A percentile compares a stretch with the other conserved stretches of the same genome.
phyloP scores from a whole-genome alignment of 106 monocot species.

The Dioscorea dumetorum region DNA sequence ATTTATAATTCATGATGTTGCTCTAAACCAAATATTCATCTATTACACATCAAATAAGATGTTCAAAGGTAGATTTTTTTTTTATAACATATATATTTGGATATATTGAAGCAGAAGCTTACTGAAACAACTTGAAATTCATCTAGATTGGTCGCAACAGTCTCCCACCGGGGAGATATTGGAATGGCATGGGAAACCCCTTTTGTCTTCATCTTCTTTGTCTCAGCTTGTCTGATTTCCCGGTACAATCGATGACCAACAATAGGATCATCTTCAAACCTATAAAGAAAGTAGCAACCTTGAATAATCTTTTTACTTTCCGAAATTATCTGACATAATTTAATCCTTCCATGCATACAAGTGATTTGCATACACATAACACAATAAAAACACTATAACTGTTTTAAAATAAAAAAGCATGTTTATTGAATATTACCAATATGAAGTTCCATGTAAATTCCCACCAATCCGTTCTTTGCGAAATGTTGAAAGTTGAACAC shows the following conservation, averaged over 20 bases:
- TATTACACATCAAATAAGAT: no score
- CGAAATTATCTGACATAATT: no score
- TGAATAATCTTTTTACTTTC: no score
- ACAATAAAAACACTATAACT: no score
- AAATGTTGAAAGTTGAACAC: slow-evolving; percentile 70
- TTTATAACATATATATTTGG: no score
- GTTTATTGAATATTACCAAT: slow-evolving; percentile 41
- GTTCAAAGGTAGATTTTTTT: no score
- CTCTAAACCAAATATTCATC: no score
- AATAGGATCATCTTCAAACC: slow-evolving; percentile 95
- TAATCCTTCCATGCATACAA: no score
- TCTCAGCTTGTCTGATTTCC: slow-evolving; percentile 73
- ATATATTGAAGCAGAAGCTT: slow-evolving; percentile 20
- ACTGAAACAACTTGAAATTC: slow-evolving; percentile 95
- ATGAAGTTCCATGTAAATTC: slow-evolving; percentile 87
- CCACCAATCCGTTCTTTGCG: slow-evolving; percentile 91
- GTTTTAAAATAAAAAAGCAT: no score
- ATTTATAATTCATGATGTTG: no score
- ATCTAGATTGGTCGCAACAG: slow-evolving; percentile 88
- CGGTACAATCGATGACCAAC: slow-evolving; percentile 91
- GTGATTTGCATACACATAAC: no score
- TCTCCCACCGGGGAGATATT: slow-evolving; percentile 83
- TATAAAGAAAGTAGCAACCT: slow-evolving; percentile 12
- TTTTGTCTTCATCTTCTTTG: slow-evolving; percentile 57
- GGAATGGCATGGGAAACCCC: slow-evolving; percentile 23